Base-by-base conservation (phyloP, 2,329 filamentous ascomycete genomes). In the Trichoderma breve region DNA sequence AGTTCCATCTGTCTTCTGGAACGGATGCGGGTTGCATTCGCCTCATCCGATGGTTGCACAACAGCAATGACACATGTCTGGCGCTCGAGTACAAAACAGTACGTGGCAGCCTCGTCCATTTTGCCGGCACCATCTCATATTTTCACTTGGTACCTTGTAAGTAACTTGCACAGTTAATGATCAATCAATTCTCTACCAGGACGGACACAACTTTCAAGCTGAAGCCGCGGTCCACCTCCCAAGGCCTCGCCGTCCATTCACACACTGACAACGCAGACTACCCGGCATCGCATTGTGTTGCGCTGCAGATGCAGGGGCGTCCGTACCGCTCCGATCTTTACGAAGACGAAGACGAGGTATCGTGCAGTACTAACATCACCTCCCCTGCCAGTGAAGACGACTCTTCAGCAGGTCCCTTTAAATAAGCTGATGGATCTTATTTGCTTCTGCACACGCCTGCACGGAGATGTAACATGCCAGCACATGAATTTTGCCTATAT, bases 251-350 rank as follows among this genome's bases (percentile, higher is more conserved):
- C 64, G 66, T 51, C 66, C 66, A 69, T 60, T 69, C 57, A 69
- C 28, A 60, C 28, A 26, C 18, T 62, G 66, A 69, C 66, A 69
- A 69, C 66, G 66, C 66, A 69, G 57, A 51, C 18, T 30, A 28
- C 55, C 57, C 47, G 47, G 63, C 43, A 66, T 39, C 28, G 26
- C 30, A 21, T 61, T 69, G 57, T 39, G 66, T 62, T 69, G 57
- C 57, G 66, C 66, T 69, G 66, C 66, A 69, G 57, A 69, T 32
- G 66, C 66, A 69, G 66, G 66, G 66, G 66, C 55, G 14, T 34
- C n/a, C 57, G 66, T 62, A 53, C 36, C 28, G 34, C 32, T 21
- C 34, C 21, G 36, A 60, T 69, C 55, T 43, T 30, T 51, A 34
- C 55, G 28, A 61, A 69, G 57, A 47, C 55, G 55, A 60, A 34